These are phyloP conservation scores for Pythium monospermum DNA, from an alignment of 352 stramenopile species.

Conservation along the genomic window DNA sequence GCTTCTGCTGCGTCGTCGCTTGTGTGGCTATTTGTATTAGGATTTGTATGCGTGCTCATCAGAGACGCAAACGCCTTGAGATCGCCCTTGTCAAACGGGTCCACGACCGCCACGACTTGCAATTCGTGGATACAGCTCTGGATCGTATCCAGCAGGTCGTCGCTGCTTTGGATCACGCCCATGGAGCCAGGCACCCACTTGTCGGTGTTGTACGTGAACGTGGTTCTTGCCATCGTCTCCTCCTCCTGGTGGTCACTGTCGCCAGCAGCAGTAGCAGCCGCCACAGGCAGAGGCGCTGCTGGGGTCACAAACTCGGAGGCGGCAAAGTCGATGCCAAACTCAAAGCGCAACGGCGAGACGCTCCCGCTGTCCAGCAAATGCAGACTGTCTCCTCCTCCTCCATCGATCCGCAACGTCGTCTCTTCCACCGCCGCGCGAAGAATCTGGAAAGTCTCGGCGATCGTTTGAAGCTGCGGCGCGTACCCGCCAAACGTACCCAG, in stretches of 20 bases:
- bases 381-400: conserved; percentile 21
- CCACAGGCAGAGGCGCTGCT: neutral
- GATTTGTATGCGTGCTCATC: no score
- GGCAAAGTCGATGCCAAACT: conserved; percentile 63
- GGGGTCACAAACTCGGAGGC: conserved; percentile 49
- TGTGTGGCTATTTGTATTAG: no score
- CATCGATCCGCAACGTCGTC: conserved; percentile 20
- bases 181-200: conserved; percentile 49
- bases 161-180: conserved; percentile 44
- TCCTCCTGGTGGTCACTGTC: neutral
- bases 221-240: neutral
- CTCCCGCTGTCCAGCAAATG: conserved; percentile 28
- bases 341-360: conserved; percentile 33
- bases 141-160: conserved; percentile 59
- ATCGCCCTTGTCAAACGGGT: conserved; percentile 56
- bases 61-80: conserved; percentile 50
- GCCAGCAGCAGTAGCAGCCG: conserved; percentile 7
- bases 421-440: conserved; percentile 49
- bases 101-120: conserved; percentile 45
- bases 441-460: conserved; percentile 57
- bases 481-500: conserved; percentile 53
- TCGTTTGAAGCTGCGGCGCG: conserved; percentile 48
- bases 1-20: conserved; percentile 36
- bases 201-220: conserved; percentile 63
- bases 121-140: conserved; percentile 46